phyloP scores from a whole-genome alignment of 495 filamentous ascomycete species.

The Penicillium odoratum region DNA sequence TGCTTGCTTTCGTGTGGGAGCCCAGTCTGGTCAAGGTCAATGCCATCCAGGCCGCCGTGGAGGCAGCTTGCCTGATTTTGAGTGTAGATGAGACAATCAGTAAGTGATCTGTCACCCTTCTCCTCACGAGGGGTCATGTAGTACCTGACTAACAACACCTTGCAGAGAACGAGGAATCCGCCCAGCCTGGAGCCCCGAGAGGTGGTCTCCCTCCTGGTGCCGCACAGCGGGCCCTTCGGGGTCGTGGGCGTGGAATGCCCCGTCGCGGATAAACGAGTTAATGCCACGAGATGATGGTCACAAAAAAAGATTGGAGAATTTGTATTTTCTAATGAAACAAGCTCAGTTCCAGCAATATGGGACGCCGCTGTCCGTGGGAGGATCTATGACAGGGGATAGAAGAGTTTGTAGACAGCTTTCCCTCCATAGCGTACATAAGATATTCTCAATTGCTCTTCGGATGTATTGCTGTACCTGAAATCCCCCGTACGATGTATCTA shows the following conservation, averaged over 20 bases:
- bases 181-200: conserved; percentile 73
- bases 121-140: not conserved
- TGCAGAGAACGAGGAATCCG: conserved; percentile 83
- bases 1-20: conserved; percentile 95
- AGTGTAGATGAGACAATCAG: conserved; percentile 96
- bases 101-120: conserved; percentile 37
- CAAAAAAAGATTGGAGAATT: conserved; percentile 16
- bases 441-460: not conserved
- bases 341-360: conserved; percentile 6
- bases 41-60: conserved; percentile 92
- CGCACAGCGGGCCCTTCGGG: conserved; percentile 83
- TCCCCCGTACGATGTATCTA: not conserved
- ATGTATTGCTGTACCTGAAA: no score
- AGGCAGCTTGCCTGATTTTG: conserved; percentile 91
- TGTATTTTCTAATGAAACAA: conserved; percentile 19
- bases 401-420: conserved; percentile 5
- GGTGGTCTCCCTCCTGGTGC: conserved; percentile 85
- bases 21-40: conserved; percentile 95
- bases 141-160: conserved; percentile 20
- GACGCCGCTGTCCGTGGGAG: conserved; percentile 15
- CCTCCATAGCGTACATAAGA: not conserved
- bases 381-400: conserved; percentile 15
- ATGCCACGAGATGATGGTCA: conserved; percentile 27
- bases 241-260: conserved; percentile 89
- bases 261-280: conserved; percentile 37